Evolutionary conservation across 2,329 filamentous ascomycete genomes (phyloP).

Genomic region (Chaetomiaceae sp.): DNA sequence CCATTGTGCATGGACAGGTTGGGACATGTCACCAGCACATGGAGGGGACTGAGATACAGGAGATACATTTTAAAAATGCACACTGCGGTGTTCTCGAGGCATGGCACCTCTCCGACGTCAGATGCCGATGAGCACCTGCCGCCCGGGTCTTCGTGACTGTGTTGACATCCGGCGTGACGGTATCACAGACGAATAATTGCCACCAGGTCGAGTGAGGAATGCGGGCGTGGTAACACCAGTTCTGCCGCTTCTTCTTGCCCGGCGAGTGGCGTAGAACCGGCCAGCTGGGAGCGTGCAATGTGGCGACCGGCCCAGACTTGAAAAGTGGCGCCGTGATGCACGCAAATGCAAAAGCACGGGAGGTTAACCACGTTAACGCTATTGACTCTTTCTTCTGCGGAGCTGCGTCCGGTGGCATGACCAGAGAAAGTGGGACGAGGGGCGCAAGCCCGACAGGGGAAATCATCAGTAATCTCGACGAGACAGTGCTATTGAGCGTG

Average conservation of each 20-base stretch:
- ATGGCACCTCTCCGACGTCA: too few species aligned
- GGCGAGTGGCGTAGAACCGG: neutral
- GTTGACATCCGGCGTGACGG: neutral
- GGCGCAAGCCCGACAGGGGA: neutral
- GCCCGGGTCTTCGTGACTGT: neutral
- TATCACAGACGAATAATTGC: neutral
- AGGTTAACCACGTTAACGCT: too few species aligned
- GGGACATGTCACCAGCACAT: too few species aligned
- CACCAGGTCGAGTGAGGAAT: slow-evolving; percentile 11
- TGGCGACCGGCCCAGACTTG: neutral
- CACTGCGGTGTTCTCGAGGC: too few species aligned
- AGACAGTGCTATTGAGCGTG: neutral
- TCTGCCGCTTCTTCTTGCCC: neutral
- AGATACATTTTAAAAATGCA: too few species aligned
- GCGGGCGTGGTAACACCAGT: slow-evolving; percentile 6
- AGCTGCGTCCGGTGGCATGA: neutral
- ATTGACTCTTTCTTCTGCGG: neutral
- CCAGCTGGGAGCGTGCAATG: neutral
- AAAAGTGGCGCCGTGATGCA: too few species aligned
- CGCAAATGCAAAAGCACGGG: too few species aligned
- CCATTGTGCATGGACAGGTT: too few species aligned
- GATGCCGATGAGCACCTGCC: too few species aligned
- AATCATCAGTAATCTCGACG: neutral
- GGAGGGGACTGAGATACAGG: too few species aligned
- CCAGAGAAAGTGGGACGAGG: neutral